Conservation (phyloP, 2,329 filamentous ascomycete genomes). For the Aspergillus carbonarius region DNA sequence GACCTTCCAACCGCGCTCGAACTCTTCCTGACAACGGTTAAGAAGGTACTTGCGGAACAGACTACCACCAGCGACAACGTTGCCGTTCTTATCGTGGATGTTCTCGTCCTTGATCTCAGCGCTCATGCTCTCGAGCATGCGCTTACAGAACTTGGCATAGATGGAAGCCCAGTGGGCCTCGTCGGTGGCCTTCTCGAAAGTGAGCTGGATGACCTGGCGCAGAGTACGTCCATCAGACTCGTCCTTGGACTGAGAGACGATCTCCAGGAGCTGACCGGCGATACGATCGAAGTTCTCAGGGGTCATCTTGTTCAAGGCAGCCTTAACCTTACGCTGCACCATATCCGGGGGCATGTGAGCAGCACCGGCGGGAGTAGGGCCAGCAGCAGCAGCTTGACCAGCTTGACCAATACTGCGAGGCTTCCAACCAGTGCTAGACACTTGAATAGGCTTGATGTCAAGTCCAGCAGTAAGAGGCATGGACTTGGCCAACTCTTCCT, state of each 20-base stretch:
- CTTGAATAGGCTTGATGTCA: slow-evolving; percentile 76
- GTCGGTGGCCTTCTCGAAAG: slow-evolving; percentile 98
- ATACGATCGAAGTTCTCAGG: slow-evolving; percentile 98
- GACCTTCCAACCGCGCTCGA: slow-evolving; percentile 94
- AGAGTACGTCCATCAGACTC: slow-evolving; percentile 92
- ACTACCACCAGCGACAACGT: slow-evolving; percentile 85
- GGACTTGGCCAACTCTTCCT: slow-evolving; percentile 70
- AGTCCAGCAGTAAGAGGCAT: slow-evolving; percentile 88
- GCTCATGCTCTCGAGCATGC: slow-evolving; percentile 95
- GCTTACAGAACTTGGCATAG: slow-evolving; percentile 98
- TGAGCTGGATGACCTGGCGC: slow-evolving; percentile 96
- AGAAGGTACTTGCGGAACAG: slow-evolving; percentile 98
- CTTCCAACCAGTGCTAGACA: slow-evolving; percentile 82
- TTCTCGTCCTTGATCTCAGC: slow-evolving; percentile 92
- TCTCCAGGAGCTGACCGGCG: slow-evolving; percentile 85
- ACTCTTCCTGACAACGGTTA: slow-evolving; percentile 98
- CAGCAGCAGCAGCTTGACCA: slow-evolving; percentile 39
- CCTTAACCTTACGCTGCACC: slow-evolving; percentile 99
- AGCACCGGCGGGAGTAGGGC: slow-evolving; percentile 51
- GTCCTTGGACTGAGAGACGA: slow-evolving; percentile 92
- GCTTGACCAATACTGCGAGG: slow-evolving; percentile 65
- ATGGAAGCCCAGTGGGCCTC: slow-evolving; percentile 98
- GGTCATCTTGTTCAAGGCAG: slow-evolving; percentile 99
- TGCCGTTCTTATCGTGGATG: slow-evolving; percentile 84
- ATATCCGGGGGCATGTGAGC: slow-evolving; percentile 79